Percentiles rank a stretch among this genome's conserved stretches.
Evolutionary conservation across 345 rosid species (phyloP).

Genomic region (thale cress (Arabidopsis thaliana)): DNA sequence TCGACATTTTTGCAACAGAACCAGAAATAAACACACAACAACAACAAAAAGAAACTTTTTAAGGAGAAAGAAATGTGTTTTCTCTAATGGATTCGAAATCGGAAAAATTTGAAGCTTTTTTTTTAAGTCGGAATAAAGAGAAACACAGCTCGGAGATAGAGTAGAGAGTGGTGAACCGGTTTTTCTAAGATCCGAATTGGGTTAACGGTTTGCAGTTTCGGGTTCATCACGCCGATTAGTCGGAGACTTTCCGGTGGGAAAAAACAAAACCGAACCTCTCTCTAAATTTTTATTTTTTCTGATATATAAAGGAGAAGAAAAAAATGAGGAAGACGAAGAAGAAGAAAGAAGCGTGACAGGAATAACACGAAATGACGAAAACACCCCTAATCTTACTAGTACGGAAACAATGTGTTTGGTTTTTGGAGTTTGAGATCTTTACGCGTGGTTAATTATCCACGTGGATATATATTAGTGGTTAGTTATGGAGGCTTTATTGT

Average conservation of each 20-base stretch:
- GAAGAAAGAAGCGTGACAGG: background rate
- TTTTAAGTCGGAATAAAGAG: constrained; percentile 78
- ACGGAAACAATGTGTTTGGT: constrained; percentile 30
- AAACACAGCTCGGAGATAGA: constrained; percentile 78
- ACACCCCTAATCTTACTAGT: constrained; percentile 6
- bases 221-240: constrained; percentile 52
- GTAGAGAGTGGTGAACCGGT: constrained; percentile 60
- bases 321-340: background rate
- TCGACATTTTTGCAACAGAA: constrained; percentile 41
- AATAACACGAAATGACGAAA: constrained; percentile 3
- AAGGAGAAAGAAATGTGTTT: background rate
- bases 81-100: background rate
- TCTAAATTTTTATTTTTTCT: background rate
- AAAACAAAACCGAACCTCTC: constrained; percentile 18
- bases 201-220: constrained; percentile 39
- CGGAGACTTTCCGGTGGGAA: constrained; percentile 23
- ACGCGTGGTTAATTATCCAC: background rate
- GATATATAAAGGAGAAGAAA: constrained; percentile 8
- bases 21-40: background rate
- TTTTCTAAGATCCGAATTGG: constrained; percentile 48
- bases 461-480: background rate
- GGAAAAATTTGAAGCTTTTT: background rate
- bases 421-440: background rate
- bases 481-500: background rate
- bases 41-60: too few species aligned